Base-by-base conservation (phyloP, 2,329 filamentous ascomycete genomes). In the Ambrosiella cleistominuta region DNA sequence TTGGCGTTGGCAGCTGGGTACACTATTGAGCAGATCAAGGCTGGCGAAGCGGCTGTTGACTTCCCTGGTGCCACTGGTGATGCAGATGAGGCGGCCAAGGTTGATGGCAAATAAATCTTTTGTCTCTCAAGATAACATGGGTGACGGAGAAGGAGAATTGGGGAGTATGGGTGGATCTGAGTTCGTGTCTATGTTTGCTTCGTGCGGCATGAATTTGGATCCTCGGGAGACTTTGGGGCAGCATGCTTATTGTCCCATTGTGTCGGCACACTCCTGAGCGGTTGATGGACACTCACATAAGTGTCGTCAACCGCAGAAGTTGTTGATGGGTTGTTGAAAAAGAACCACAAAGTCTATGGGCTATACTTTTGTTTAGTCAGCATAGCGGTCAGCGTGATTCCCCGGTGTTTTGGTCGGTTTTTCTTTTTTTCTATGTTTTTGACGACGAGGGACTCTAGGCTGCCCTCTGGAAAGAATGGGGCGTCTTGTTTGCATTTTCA, bases 1-100 rank as follows among this genome's bases (percentile, higher is more conserved):
- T 15, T 63, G 60, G 57, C 57, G 27, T 42, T 61, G 40, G 61
- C 61, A 45, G 61, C 61, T 39, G 52, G 59, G 37, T 61, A 53
- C 47, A 61, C 59, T 1, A 6, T 58, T 11, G 59, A 61, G 47
- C 59, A 61, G 45, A 61, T 61, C 53, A 44, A 56, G 56, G 53
- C 44, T 7, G 59, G 59, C 45, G 59, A 61, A 50, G 59, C 59
- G 27, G 51, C 45, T 35, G 49, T 54, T 7, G 59, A 51, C 11
- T 61, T 61, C 59, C 59, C 59, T 1, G 60, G 57, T 19, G 57
- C 60, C 15, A 59, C 60, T 2, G 60, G 57, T 38, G 57, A 61
- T 37, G 15, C 19, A 9, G 39, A 15, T 13, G 52, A 40, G 19
- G 19, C 27, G 47, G 9, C 47, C 7, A 27, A 51, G 2, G 19